A percentile compares a stretch with the other conserved stretches of the same genome.
These are phyloP conservation scores for Fusarium sp. DNA, from an alignment of 2,329 filamentous ascomycete genomes.

Conservation along the genomic window DNA sequence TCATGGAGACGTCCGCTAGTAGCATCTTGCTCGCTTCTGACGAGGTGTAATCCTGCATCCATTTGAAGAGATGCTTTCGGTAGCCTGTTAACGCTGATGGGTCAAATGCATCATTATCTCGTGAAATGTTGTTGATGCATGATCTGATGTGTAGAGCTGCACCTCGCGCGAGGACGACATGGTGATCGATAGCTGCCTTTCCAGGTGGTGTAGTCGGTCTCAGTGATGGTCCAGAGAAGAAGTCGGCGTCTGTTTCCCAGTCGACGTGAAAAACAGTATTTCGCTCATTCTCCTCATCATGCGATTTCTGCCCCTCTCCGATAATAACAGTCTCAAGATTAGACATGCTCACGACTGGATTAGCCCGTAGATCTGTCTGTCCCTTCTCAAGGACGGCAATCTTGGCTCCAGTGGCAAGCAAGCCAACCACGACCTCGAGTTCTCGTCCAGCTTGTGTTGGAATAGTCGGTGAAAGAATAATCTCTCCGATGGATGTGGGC, in stretches of 20 bases:
- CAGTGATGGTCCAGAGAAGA: not conserved
- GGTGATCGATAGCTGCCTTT: not conserved
- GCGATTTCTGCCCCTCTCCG: not conserved
- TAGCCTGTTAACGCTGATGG: not conserved
- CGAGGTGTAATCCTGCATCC: not conserved
- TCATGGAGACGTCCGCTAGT: constrained; percentile 17
- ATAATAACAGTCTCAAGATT: not conserved
- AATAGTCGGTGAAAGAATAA: not conserved
- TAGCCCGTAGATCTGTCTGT: not conserved
- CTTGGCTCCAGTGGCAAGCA: not conserved
- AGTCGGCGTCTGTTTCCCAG: not conserved
- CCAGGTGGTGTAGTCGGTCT: not conserved
- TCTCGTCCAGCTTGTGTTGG: not conserved
- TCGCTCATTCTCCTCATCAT: not conserved
- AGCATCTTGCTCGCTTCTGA: constrained; percentile 3
- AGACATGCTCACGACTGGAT: not conserved
- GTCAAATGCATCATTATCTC: not conserved
- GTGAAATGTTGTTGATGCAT: not conserved
- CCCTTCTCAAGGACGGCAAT: not conserved
- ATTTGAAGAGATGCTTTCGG: not conserved
- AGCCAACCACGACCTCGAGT: not conserved
- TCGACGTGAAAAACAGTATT: not conserved
- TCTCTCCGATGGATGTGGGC: not conserved
- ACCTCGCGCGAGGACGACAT: not conserved
- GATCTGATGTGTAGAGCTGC: not conserved